phyloP scores from a whole-genome alignment of 306 rosid species.

The Senna siamea region DNA sequence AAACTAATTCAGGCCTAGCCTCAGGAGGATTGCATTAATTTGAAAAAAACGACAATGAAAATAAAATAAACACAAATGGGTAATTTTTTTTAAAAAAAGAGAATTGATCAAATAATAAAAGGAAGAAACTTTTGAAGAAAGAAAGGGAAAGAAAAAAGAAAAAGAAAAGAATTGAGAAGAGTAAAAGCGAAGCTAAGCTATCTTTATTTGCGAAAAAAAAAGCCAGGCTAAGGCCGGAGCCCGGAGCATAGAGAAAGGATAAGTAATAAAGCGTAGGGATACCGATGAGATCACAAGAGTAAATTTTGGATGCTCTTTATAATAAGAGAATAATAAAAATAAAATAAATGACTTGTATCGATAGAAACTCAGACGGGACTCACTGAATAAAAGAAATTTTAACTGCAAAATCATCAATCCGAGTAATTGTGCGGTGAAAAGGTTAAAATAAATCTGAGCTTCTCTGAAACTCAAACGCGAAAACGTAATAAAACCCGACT shows the following conservation, averaged over 20 bases:
- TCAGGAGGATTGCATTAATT: too few relatives aligned
- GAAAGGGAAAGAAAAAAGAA: not conserved
- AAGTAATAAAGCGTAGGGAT: constrained; percentile 15
- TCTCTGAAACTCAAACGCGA: not conserved
- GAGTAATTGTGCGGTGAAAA: too few relatives aligned
- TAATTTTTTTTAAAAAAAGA: not conserved
- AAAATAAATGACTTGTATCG: too few relatives aligned
- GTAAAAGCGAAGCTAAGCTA: constrained; percentile 40
- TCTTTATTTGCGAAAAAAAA: too few relatives aligned
- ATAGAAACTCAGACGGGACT: too few relatives aligned
- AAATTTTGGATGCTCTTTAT: too few relatives aligned
- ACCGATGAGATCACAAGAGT: constrained; percentile 23
- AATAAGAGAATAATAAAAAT: too few relatives aligned
- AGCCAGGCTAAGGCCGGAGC: constrained; percentile 23
- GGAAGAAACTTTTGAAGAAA: not conserved
- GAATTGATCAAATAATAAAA: not conserved
- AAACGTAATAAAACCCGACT: not conserved
- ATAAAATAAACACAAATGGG: not conserved
- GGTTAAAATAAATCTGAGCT: not conserved
- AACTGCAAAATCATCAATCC: too few relatives aligned
- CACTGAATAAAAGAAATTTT: too few relatives aligned
- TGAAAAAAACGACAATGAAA: too few relatives aligned
- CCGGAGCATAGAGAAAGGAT: not conserved
- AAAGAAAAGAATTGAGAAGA: constrained; percentile 14
- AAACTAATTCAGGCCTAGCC: too few relatives aligned